Percentiles rank a stretch among this genome's conserved stretches.
Evolutionary conservation across 257 asterid species (phyloP).

Genomic region (Plantago elongata): DNA sequence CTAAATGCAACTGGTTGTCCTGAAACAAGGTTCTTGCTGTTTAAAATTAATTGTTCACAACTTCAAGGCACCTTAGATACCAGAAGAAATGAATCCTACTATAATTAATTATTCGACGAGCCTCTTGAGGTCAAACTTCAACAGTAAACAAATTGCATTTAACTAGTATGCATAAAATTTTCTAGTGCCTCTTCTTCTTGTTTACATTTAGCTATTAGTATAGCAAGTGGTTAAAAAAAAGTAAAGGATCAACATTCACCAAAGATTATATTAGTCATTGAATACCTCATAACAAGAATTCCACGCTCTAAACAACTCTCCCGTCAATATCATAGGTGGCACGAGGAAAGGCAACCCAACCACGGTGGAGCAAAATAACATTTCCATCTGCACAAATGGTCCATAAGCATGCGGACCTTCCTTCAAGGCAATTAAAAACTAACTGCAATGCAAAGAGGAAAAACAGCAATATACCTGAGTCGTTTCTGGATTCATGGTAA

Average conservation of each 20-base stretch:
- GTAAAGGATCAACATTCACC: no score
- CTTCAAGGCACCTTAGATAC: background rate
- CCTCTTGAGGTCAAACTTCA: background rate
- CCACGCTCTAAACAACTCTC: slow-evolving; percentile 76
- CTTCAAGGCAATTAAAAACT: background rate
- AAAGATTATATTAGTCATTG: background rate
- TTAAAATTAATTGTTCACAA: background rate
- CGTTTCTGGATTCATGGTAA: slow-evolving; percentile 78
- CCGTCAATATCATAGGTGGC: slow-evolving; percentile 71
- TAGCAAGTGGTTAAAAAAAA: no score
- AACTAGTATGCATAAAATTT: background rate
- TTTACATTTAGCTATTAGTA: no score
- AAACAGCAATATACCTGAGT: slow-evolving; percentile 52
- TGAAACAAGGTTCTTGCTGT: background rate
- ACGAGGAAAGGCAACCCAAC: slow-evolving; percentile 76
- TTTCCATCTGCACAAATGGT: slow-evolving; percentile 54
- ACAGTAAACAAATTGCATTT: background rate
- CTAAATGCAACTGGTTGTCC: background rate
- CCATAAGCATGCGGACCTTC: background rate
- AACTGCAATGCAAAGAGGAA: background rate
- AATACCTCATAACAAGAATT: slow-evolving; percentile 65
- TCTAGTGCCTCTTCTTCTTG: background rate
- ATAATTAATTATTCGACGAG: background rate
- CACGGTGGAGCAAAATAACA: slow-evolving; percentile 82
- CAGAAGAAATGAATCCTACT: background rate